A percentile compares a stretch with the other conserved stretches of the same genome.
These are phyloP conservation scores for Annulohypoxylon bovei DNA, from an alignment of 495 filamentous ascomycete genomes.

Conservation along the genomic window DNA sequence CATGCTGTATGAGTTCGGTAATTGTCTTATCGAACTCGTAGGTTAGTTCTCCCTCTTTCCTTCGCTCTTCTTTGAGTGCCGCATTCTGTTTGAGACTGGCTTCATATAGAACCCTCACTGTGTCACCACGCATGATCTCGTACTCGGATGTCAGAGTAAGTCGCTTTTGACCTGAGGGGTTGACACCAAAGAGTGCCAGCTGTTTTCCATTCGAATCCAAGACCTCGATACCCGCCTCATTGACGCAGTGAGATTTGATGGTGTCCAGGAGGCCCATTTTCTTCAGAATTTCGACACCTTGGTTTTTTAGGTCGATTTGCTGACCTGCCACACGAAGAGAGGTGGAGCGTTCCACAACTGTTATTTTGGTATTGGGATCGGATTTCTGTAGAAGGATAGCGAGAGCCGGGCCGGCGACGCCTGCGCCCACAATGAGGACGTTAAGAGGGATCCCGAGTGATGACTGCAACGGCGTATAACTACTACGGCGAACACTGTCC, in stretches of 20 bases:
- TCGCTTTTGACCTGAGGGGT: conserved; percentile 47
- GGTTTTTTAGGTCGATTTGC: conserved; percentile 58
- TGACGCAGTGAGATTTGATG: conserved; percentile 50
- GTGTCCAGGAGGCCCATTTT: conserved; percentile 60
- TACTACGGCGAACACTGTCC: background rate
- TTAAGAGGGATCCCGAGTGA: conserved; percentile 54
- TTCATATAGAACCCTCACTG: conserved; percentile 56
- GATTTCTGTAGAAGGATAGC: conserved; percentile 50
- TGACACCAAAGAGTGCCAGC: conserved; percentile 51
- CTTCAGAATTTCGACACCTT: conserved; percentile 56
- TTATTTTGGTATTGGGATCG: conserved; percentile 57
- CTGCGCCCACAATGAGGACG: conserved; percentile 88
- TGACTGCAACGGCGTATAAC: conserved; percentile 4
- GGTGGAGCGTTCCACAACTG: conserved; percentile 59
- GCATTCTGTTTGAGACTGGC: conserved; percentile 53
- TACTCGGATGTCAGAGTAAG: conserved; percentile 59
- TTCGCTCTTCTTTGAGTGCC: conserved; percentile 27
- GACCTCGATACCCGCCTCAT: conserved; percentile 53
- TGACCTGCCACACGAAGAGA: conserved; percentile 57
- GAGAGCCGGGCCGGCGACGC: conserved; percentile 87
- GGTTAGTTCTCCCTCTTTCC: background rate
- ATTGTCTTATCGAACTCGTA: conserved; percentile 32
- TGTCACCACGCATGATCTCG: conserved; percentile 63
- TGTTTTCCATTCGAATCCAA: conserved; percentile 49
- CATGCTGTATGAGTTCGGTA: conserved; percentile 18